Percentiles rank a stretch among this genome's conserved stretches.
These are phyloP conservation scores for Cornus florida DNA, from an alignment of 148 eudicot genomes.

Conservation along the genomic window DNA sequence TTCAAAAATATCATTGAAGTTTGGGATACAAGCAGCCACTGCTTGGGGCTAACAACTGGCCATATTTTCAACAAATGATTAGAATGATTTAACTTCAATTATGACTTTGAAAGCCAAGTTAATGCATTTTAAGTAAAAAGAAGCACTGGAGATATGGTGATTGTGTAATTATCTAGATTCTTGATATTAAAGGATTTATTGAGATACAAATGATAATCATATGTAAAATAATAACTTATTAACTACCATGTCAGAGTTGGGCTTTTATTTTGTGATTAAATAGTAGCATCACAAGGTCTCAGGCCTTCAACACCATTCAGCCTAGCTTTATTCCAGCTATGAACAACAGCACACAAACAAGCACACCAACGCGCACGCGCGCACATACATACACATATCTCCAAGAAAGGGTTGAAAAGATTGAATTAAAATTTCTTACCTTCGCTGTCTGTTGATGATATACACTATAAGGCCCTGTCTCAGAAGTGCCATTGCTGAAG, in stretches of 20 bases:
- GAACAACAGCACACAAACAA: not conserved
- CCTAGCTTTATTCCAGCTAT: not conserved
- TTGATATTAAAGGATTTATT: not conserved
- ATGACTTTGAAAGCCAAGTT: not conserved
- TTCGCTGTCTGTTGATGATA: slow-evolving; percentile 34
- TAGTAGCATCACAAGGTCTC: not conserved
- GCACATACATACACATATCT: not conserved
- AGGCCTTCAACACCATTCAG: not conserved
- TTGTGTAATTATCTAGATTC: not conserved
- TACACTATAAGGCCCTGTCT: slow-evolving; percentile 33
- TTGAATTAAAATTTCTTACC: slow-evolving; percentile 38
- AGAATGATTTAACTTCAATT: not conserved
- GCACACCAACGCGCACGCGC: too few relatives aligned
- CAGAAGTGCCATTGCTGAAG: slow-evolving; percentile 32
- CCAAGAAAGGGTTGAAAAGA: not conserved
- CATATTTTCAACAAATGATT: not conserved
- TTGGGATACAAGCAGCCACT: not conserved
- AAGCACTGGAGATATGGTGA: not conserved
- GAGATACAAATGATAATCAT: not conserved
- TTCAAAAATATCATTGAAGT: not conserved
- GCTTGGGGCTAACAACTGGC: not conserved
- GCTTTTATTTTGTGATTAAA: not conserved
- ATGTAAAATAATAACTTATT: not conserved
- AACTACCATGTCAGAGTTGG: not conserved
- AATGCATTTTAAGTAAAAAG: not conserved